Evolutionary conservation across 306 rosid genomes (phyloP), one percentile per base, ranked within the genome.

Genomic region (Castanospermum australe): DNA sequence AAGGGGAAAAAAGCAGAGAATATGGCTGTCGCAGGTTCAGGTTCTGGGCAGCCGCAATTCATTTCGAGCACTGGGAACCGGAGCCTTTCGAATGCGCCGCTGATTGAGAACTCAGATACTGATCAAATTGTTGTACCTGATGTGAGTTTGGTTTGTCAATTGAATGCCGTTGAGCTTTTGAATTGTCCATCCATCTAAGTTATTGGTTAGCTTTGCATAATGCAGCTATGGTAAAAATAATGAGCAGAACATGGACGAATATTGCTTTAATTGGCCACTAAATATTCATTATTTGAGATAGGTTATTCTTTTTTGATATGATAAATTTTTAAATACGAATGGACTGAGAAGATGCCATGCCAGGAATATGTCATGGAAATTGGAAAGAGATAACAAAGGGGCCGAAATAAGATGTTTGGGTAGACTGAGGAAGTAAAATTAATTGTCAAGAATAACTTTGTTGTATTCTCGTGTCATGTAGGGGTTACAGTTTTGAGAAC

Each of bases 121-220:
- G 82, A 84, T 38, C 92, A 91, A 83, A 88, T 95, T 82, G 86
- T 89, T 72, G 97, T 95, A 70, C 98, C 98, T 50, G 99, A 95
- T 82, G 99, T 95, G 84, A 93, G 99, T 84, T 72, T 85, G 0
- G 2, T 0, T 13, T 41, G 33, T 33, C 42, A 76, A 76, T 8
- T 36, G 61, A 64, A 14, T 25, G 38, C 20, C 68, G n/a, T 52
- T 4, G 21, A 5, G 44, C 60, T 30, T 30, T 47, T 15, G 4
- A 28, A 30, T 30, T 4, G 3, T 67, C 10, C 25, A 8, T 67
- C 10, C 25, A 8, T 81, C 21, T 60, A 14, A 52, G 17, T 17
- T 55, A 28, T 70, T 56, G 4, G 22, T 74, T 20, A 3, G 9
- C 12, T 62, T 71, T 67, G 28, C 55, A n/a, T 24, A 5, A 30